Evolutionary conservation across 208 protist genomes (phyloP).

Genomic region (Balamuthia mandrillaris): DNA sequence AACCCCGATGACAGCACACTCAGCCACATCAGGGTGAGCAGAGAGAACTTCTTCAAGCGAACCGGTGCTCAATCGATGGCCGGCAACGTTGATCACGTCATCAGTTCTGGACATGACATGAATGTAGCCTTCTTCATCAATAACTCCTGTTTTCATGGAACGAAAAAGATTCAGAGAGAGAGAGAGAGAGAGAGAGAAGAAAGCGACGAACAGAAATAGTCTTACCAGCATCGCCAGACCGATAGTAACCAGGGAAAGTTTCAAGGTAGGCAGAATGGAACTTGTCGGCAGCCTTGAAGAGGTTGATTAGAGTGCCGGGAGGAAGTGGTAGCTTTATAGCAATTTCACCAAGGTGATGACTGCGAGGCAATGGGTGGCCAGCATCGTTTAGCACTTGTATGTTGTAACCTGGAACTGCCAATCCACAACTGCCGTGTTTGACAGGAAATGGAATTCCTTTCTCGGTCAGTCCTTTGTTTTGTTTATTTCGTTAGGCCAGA

Average conservation of each 20-base stretch:
- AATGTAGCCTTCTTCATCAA: conserved; percentile 47
- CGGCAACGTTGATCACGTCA: conserved; percentile 62
- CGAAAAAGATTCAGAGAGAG: background rate
- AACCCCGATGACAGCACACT: conserved; percentile 28
- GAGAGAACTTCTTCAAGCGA: conserved; percentile 43
- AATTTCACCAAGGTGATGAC: background rate
- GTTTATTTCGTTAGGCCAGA: no score
- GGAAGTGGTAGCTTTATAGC: conserved; percentile 35
- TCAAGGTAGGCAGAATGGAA: conserved; percentile 2
- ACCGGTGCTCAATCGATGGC: conserved; percentile 41
- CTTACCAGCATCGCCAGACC: background rate
- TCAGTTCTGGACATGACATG: conserved; percentile 55
- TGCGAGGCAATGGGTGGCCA: background rate
- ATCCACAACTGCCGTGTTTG: background rate
- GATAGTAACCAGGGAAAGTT: conserved; percentile 1
- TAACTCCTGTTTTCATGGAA: conserved; percentile 49
- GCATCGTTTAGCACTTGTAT: background rate
- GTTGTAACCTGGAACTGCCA: conserved; percentile 26
- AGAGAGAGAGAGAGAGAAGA: background rate
- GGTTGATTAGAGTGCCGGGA: conserved; percentile 29
- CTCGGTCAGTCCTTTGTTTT: no score
- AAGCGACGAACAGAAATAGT: background rate
- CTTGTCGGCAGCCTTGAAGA: conserved; percentile 33
- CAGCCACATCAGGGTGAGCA: background rate
- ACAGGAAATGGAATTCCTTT: background rate